Evolutionary conservation across 1,139 yeast species (phyloP), one percentile per base, ranked within the genome.

Genomic region (Zygosaccharomyces pseudobailii): DNA sequence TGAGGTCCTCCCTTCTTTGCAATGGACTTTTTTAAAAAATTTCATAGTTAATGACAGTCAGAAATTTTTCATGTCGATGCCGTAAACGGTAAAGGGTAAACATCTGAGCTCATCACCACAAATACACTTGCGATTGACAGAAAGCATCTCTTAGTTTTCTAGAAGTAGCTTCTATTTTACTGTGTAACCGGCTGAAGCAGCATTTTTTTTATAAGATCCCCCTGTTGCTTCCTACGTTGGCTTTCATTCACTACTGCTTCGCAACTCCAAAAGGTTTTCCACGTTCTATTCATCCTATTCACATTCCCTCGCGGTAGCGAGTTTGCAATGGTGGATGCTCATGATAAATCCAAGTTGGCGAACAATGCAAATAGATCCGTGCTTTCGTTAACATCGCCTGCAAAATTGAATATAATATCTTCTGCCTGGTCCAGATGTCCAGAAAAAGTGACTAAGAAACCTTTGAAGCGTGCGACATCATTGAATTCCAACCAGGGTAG

Each of bases 331-430:
- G 41, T 48, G 22, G 51, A 48, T 32, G 43, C 36, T 22, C 43
- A 45, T 8, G 42, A 48, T 19, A 48, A 48, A 31, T 45, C 51
- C 7, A 43, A 42, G 9, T 30, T 48, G 37, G 51, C 51, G 38
- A 42, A 46, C 35, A 48, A 48, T 41, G 51, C 51, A 22, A 62
- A 58, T 43, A 54, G 64, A 36, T 63, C 67, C 4, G 66, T 62
- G 27, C 54, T 70, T 32, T 68, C 72, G 1, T 55, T 68, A 19
- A 61, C 73, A 1, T 74, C 80, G 3, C 80, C 80, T 4, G 65
- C 78, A 13, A 72, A 71, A 56, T 63, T 75, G 40, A 78, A 76
- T 53, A 69, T 72, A 24, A 71, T 70, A 4, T 63, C 71, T 33
- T 40, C 67, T 6, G 74, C 72, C 50, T 65, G 77, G 65, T 68